Evolutionary conservation across 73 alveolate genomes (phyloP).

Genomic region (Paramecium primaurelia): DNA sequence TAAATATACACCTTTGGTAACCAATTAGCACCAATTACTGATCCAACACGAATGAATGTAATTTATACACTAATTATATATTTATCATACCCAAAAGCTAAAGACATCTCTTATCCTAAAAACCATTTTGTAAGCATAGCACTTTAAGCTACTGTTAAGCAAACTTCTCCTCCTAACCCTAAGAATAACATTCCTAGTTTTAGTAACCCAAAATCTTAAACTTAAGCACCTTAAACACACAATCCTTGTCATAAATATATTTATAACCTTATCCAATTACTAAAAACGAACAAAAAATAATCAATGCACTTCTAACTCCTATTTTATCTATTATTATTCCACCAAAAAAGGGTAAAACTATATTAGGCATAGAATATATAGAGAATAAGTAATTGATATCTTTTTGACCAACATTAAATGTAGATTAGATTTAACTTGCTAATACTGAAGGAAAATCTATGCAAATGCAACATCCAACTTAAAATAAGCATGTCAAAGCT

Average conservation of each 20-base stretch:
- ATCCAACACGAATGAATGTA: neutral
- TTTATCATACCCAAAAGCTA: neutral
- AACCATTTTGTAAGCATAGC: neutral
- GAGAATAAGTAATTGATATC: conserved; percentile 56
- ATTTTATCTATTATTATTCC: conserved; percentile 58
- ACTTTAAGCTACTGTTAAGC: neutral
- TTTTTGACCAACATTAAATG: neutral
- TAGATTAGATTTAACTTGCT: neutral
- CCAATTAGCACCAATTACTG: neutral
- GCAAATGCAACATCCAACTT: conserved; percentile 12
- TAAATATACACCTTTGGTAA: neutral
- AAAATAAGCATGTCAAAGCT: neutral
- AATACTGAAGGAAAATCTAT: neutral
- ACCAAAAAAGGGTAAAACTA: conserved; percentile 57
- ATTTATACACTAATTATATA: neutral
- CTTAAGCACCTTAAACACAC: neutral
- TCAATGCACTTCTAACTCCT: conserved; percentile 46
- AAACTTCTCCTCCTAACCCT: neutral
- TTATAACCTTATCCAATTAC: neutral
- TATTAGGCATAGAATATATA: conserved; percentile 56
- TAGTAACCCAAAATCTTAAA: neutral
- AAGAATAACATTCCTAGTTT: neutral
- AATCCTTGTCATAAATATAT: neutral
- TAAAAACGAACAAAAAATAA: conserved; percentile 47
- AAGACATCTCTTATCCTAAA: conserved; percentile 3